Percentiles rank a stretch among this genome's conserved stretches.
phyloP scores from a whole-genome alignment of 139 green algal genomes.

The Auxenochlorella pyrenoidosa region DNA sequence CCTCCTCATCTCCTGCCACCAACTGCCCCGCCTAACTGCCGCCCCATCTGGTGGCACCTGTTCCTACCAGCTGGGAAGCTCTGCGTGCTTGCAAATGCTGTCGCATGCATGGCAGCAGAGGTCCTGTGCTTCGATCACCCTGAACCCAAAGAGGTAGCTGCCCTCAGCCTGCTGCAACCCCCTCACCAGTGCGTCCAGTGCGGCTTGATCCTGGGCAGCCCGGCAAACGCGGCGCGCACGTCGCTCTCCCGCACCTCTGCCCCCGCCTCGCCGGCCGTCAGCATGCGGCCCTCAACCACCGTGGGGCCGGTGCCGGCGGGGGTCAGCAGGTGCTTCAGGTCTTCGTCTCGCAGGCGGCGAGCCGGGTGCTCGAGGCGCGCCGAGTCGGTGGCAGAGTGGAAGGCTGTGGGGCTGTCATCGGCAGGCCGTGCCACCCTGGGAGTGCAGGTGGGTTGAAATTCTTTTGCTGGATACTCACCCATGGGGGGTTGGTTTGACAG shows the following conservation, averaged over 20 bases:
- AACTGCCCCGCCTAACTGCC: no score
- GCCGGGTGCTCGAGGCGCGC: not conserved
- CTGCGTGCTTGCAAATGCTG: not conserved
- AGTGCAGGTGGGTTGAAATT: no score
- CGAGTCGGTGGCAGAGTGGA: not conserved
- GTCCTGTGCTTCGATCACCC: not conserved
- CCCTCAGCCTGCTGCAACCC: not conserved
- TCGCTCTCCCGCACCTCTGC: constrained; percentile 37
- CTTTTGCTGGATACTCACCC: no score
- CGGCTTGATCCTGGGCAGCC: constrained; percentile 48
- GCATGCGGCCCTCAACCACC: constrained; percentile 9
- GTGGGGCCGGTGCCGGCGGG: not conserved
- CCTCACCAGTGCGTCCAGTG: constrained; percentile 48
- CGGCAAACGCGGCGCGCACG: constrained; percentile 44
- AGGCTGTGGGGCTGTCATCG: not conserved
- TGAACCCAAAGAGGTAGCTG: no score
- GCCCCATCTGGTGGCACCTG: not conserved
- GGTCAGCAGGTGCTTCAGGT: no score
- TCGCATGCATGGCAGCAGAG: not conserved
- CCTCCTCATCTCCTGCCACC: no score
- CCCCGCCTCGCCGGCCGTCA: not conserved
- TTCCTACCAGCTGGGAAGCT: not conserved
- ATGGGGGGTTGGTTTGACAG: no score
- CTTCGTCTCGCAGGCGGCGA: not conserved
- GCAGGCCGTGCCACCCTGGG: no score